These are phyloP conservation scores for Boletus rubroflammeus DNA, from an alignment of 768 basidiomycete genomes.

Conservation along the genomic window DNA sequence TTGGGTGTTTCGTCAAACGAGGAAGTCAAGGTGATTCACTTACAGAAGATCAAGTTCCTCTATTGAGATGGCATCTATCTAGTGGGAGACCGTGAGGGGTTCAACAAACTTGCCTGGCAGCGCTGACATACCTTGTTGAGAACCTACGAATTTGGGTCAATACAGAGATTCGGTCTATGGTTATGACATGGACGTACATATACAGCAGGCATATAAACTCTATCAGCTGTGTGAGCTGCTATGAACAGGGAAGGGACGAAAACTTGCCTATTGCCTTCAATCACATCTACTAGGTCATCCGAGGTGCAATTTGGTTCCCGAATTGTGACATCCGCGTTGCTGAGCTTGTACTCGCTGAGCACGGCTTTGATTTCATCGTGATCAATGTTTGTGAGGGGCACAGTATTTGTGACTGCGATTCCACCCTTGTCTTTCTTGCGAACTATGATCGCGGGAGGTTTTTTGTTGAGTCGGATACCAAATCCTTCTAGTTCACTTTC, in stretches of 20 bases:
- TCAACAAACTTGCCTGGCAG: background rate
- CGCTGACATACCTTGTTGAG: slow-evolving; percentile 66
- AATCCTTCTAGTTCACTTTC: slow-evolving; percentile 97
- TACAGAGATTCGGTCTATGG: background rate
- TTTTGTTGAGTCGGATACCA: slow-evolving; percentile 94
- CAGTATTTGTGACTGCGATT: slow-evolving; percentile 93
- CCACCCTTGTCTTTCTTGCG: slow-evolving; percentile 87
- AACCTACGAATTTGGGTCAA: slow-evolving; percentile 42
- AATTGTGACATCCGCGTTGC: slow-evolving; percentile 88
- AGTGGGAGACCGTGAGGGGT: slow-evolving; percentile 4
- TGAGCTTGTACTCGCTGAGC: slow-evolving; percentile 87
- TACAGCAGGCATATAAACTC: slow-evolving; percentile 90
- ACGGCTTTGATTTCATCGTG: slow-evolving; percentile 96
- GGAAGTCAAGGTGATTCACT: slow-evolving; percentile 22
- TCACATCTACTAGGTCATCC: slow-evolving; percentile 95
- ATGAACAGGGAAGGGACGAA: background rate
- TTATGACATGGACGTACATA: slow-evolving; percentile 53
- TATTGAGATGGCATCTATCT: slow-evolving; percentile 98
- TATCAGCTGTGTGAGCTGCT: slow-evolving; percentile 27
- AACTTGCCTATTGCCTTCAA: slow-evolving; percentile 84
- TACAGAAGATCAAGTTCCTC: slow-evolving; percentile 93
- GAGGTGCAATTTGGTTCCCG: slow-evolving; percentile 89
- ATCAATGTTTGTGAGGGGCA: slow-evolving; percentile 93
- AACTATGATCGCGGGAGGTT: slow-evolving; percentile 81
- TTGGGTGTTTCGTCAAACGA: background rate